These are phyloP conservation scores for Volvariella volvacea DNA, from an alignment of 1,284 basidiomycete species.

Conservation along the genomic window DNA sequence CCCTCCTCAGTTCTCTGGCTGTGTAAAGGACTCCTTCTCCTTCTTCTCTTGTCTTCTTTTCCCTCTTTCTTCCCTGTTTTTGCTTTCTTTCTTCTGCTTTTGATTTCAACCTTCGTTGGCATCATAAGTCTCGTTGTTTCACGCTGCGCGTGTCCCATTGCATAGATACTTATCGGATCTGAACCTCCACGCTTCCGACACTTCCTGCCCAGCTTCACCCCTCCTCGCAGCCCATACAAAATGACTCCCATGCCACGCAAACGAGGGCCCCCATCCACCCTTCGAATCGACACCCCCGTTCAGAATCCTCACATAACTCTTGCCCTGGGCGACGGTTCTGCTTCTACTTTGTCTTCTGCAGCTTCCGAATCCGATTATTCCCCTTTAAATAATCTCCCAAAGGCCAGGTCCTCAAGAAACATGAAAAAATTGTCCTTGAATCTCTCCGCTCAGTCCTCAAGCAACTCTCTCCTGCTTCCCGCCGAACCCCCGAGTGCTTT, in stretches of 20 bases:
- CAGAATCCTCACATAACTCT: constrained; percentile 41
- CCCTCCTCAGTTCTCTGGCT: constrained; percentile 10
- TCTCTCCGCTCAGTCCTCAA: constrained; percentile 53
- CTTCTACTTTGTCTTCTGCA: constrained; percentile 46
- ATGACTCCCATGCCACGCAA: constrained; percentile 38
- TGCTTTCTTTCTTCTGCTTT: constrained; percentile 13
- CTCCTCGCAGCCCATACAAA: constrained; percentile 9
- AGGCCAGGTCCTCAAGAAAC: constrained; percentile 46
- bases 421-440: constrained; percentile 72
- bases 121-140: constrained; percentile 20
- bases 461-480: constrained; percentile 37
- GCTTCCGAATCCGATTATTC: constrained; percentile 44
- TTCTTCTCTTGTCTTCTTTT: constrained; percentile 9
- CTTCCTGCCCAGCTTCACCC: constrained; percentile 15
- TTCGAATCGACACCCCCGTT: constrained; percentile 52
- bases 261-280: constrained; percentile 48
- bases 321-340: constrained; percentile 38
- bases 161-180: constrained; percentile 15
- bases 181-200: constrained; percentile 26
- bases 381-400: constrained; percentile 30
- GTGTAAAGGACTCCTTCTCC: constrained; percentile 13
- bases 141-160: constrained; percentile 42
- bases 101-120: constrained; percentile 13
- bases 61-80: constrained; percentile 4
- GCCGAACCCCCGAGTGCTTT: constrained; percentile 23